Percentiles rank a stretch among this genome's conserved stretches.
phyloP scores from a whole-genome alignment of 345 rosid species.

The Crucihimalaya himalaica region DNA sequence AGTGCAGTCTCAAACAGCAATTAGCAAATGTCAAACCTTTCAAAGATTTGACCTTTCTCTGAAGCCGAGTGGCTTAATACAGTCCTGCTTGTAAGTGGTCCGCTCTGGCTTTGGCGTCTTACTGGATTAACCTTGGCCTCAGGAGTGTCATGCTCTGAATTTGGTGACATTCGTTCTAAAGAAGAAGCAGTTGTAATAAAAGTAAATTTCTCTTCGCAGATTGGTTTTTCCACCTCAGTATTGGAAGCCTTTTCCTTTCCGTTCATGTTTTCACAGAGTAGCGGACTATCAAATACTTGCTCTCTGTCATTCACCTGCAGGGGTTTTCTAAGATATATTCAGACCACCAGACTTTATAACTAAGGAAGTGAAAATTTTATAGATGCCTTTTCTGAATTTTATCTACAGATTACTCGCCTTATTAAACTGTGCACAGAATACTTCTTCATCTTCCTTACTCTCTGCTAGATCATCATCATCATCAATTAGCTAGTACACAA shows the following conservation, averaged over 20 bases:
- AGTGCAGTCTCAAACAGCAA: constrained; percentile 16
- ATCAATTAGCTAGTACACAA: constrained; percentile 63
- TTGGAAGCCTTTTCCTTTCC: constrained; percentile 56
- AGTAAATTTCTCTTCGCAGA: constrained; percentile 43
- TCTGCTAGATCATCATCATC: constrained; percentile 71
- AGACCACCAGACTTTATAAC: constrained; percentile 39
- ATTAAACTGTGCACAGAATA: constrained; percentile 19
- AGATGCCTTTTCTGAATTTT: background rate
- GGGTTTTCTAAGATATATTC: constrained; percentile 33
- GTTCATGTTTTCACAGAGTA: constrained; percentile 43
- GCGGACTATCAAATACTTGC: constrained; percentile 40
- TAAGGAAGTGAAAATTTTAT: constrained; percentile 12
- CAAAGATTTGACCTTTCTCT: constrained; percentile 55
- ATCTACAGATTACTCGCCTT: constrained; percentile 31
- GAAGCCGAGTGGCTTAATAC: constrained; percentile 58
- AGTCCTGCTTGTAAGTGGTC: constrained; percentile 72
- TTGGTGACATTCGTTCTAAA: constrained; percentile 52
- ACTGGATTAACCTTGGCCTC: constrained; percentile 52
- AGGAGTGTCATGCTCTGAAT: constrained; percentile 51
- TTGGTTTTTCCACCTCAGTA: constrained; percentile 47
- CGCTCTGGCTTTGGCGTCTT: constrained; percentile 87
- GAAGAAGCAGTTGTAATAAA: constrained; percentile 47
- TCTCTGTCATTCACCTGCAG: constrained; percentile 44
- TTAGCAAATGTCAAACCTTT: constrained; percentile 56
- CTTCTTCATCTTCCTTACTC: constrained; percentile 61